Evolutionary conservation across 192 early-diverging fungal species (phyloP).

Genomic region (Spizellomyces punctatus): DNA sequence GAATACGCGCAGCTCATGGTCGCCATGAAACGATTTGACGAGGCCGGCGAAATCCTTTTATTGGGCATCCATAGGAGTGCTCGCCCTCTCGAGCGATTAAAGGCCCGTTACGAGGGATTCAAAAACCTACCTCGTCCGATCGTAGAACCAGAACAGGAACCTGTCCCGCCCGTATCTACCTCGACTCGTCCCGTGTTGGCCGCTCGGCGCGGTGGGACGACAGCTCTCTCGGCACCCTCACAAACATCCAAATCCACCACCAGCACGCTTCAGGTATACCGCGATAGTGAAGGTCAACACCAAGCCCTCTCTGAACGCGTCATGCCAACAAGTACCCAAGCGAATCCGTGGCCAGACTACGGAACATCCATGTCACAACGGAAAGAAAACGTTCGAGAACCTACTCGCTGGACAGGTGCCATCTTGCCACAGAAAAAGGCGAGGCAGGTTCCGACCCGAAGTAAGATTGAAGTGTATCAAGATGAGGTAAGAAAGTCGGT

Average conservation of each 20-base stretch:
- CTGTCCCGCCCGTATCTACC: too few species aligned
- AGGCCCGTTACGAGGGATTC: slow-evolving; percentile 1
- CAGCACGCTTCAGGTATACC: not conserved
- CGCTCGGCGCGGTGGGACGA: too few species aligned
- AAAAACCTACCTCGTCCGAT: too few species aligned
- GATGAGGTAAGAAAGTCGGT: slow-evolving; percentile 32
- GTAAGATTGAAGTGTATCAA: slow-evolving; percentile 24
- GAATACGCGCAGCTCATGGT: slow-evolving; percentile 74
- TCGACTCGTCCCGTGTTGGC: too few species aligned
- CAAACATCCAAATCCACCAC: too few species aligned
- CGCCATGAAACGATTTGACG: slow-evolving; percentile 27
- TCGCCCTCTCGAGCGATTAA: slow-evolving; percentile 67
- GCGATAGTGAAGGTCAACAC: slow-evolving; percentile 9
- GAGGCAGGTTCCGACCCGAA: not conserved
- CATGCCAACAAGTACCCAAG: slow-evolving; percentile 13
- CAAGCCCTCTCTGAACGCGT: slow-evolving; percentile 8
- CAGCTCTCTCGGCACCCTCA: too few species aligned
- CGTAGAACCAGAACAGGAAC: too few species aligned
- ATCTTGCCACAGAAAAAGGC: slow-evolving; percentile 51
- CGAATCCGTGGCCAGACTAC: slow-evolving; percentile 59
- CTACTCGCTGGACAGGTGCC: slow-evolving; percentile 61
- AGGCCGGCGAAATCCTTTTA: slow-evolving; percentile 65
- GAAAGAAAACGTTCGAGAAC: slow-evolving; percentile 74
- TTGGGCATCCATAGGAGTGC: slow-evolving; percentile 73
- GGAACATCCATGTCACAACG: slow-evolving; percentile 54